phyloP scores from a whole-genome alignment of 148 eudicot genomes.

The Nepenthes gracilis region DNA sequence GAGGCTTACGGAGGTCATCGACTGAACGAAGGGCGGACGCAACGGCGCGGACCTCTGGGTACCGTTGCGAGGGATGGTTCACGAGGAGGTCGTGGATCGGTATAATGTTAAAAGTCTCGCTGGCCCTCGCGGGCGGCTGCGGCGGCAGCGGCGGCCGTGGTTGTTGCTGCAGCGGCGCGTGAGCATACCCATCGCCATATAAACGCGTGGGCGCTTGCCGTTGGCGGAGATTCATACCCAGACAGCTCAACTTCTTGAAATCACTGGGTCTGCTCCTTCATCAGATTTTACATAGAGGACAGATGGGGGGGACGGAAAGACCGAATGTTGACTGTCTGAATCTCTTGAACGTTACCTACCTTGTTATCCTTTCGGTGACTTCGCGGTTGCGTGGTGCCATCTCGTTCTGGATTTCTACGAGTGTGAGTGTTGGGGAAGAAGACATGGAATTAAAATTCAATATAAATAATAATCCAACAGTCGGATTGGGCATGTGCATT shows the following conservation, averaged over 20 bases:
- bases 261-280: too few relatives aligned
- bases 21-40: slow-evolving; percentile 46
- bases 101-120: slow-evolving; percentile 46
- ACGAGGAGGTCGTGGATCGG: slow-evolving; percentile 62
- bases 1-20: slow-evolving; percentile 66
- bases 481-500: too few relatives aligned
- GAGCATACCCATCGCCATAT: slow-evolving; percentile 7
- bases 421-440: too few relatives aligned
- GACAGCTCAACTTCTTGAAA: too few relatives aligned
- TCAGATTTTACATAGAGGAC: too few relatives aligned
- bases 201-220: slow-evolving; percentile 37
- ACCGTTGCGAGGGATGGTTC: slow-evolving; percentile 76
- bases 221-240: slow-evolving; percentile 33
- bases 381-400: too few relatives aligned
- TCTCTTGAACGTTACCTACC: background rate
- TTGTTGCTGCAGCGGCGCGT: slow-evolving; percentile 30
- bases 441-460: too few relatives aligned
- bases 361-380: background rate
- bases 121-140: slow-evolving; percentile 5
- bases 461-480: too few relatives aligned
- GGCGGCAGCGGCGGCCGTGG: slow-evolving; percentile 7
- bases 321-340: slow-evolving; percentile 8
- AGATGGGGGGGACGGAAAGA: slow-evolving; percentile 3
- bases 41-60: slow-evolving; percentile 83
- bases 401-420: too few relatives aligned